phyloP scores from a whole-genome alignment of 805 yeast genomes.

The Kazachstania kunashirensis region DNA sequence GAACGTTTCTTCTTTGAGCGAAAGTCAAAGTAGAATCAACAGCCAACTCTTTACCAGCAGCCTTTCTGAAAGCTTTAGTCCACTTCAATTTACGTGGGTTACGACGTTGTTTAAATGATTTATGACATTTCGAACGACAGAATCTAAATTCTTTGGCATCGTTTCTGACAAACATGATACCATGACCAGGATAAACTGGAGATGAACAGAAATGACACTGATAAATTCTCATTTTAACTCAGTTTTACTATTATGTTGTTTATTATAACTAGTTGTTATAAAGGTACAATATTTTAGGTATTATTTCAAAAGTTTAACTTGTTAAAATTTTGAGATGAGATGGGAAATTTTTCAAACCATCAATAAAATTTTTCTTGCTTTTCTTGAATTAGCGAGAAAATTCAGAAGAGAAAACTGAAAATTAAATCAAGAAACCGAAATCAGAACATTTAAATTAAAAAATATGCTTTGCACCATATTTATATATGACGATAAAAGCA shows the following conservation, averaged over 20 bases:
- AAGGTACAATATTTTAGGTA: background rate
- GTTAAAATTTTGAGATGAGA: slow-evolving; percentile 13
- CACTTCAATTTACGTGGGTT: slow-evolving; percentile 96
- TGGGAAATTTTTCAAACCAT: slow-evolving; percentile 7
- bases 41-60: slow-evolving; percentile 97
- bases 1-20: slow-evolving; percentile 95
- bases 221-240: slow-evolving; percentile 56
- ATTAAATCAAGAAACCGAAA: background rate
- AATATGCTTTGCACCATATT: too few relatives aligned
- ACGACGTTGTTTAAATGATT: slow-evolving; percentile 93
- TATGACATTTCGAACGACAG: slow-evolving; percentile 97
- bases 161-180: slow-evolving; percentile 95
- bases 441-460: too few relatives aligned
- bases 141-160: slow-evolving; percentile 96
- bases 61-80: slow-evolving; percentile 98
- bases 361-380: slow-evolving; percentile 5
- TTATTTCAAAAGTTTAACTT: background rate
- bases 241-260: background rate
- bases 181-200: slow-evolving; percentile 91
- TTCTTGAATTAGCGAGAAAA: background rate
- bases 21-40: slow-evolving; percentile 94
- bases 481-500: too few relatives aligned
- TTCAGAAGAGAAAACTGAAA: too few relatives aligned
- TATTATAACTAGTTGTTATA: background rate
- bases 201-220: slow-evolving; percentile 96